Base-by-base conservation (phyloP, 2,329 filamentous ascomycete species). In the Cordyceps fumosorosea region DNA sequence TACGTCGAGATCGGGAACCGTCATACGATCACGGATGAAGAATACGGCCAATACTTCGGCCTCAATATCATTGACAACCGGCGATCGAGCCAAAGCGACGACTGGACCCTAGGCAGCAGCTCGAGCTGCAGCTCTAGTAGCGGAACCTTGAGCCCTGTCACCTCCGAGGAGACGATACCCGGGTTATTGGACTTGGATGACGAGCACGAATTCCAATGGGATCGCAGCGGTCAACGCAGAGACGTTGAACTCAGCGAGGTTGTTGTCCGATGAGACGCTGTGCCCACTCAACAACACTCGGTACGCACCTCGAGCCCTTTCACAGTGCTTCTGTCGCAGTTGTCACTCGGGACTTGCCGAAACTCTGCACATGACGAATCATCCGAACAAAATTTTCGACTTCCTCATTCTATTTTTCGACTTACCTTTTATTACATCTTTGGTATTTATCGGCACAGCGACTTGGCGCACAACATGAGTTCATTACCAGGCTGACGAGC, bases 91-190 rank as follows among this genome's bases (percentile, higher is more conserved):
- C 82, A 93, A 67, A 91, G 89, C 69, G 92, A 96, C 68, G 91
- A 95, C 69, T 96, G 92, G 92, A 93, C 91, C 10, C 84, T 93
- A 52, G 91, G 90, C 64, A 95, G 91, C 67, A 92, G 87, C 60
- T 95, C 90, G 0, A 85, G 89, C 72, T 78, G 75, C 64, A 75
- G 76, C 56, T 80, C 78, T 58, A 77, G 77, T 54, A 80, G 78
- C 65, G 80, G 78, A 22, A 77, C 78, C n/a, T 67, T 81, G 63
- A 82, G 80, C 66, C 81, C 81, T 8, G 78, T 76, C 0, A 75
- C 79, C 8, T 79, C 79, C 0, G 80, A 80, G 56, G 77, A 79
- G 48, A 69, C 72, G 2, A 69, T 74, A 7, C 72, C 73, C 3
- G 69, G 70, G n/a, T 68, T 73, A 65, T 65, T 74, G 37, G 66